These are phyloP conservation scores for Phytophthora pisi DNA, from an alignment of 352 stramenopile species.

Conservation along the genomic window DNA sequence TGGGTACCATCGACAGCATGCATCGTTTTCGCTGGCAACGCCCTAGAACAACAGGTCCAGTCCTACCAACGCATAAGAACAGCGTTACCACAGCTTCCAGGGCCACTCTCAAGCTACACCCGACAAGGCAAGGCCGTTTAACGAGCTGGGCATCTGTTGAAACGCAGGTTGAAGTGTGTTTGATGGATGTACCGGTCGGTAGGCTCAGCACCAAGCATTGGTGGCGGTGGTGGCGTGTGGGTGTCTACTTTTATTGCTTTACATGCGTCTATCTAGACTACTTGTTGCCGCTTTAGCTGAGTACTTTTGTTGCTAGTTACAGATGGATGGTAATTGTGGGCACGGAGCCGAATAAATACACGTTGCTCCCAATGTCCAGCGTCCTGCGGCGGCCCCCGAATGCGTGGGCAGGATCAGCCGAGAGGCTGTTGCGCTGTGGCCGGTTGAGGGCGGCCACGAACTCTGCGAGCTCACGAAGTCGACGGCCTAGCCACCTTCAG, in stretches of 20 bases:
- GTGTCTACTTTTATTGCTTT: conserved; percentile 26
- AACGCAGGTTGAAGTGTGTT: conserved; percentile 2
- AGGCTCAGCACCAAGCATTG: neutral
- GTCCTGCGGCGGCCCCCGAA: conserved; percentile 20
- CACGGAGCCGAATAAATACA: conserved; percentile 48
- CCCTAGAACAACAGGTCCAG: neutral
- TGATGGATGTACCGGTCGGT: neutral
- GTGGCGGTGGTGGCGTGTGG: neutral
- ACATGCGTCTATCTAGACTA: conserved; percentile 31
- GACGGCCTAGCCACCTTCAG: conserved; percentile 47
- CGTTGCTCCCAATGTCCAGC: conserved; percentile 29
- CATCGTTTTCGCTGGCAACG: neutral
- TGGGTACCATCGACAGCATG: neutral
- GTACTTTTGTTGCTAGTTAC: conserved; percentile 13
- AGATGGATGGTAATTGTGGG: conserved; percentile 33
- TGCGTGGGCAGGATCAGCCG: conserved; percentile 29
- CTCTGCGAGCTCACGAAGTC: conserved; percentile 29
- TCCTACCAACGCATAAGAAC: neutral
- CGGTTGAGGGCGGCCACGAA: conserved; percentile 26
- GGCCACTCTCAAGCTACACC: too few species aligned
- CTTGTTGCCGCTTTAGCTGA: conserved; percentile 5
- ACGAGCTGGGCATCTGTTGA: neutral
- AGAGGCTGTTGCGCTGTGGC: conserved; percentile 36
- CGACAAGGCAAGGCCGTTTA: too few species aligned
- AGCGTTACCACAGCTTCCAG: neutral